phyloP scores from a whole-genome alignment of 768 basidiomycete species.

The Xerocomus spinulosus region DNA sequence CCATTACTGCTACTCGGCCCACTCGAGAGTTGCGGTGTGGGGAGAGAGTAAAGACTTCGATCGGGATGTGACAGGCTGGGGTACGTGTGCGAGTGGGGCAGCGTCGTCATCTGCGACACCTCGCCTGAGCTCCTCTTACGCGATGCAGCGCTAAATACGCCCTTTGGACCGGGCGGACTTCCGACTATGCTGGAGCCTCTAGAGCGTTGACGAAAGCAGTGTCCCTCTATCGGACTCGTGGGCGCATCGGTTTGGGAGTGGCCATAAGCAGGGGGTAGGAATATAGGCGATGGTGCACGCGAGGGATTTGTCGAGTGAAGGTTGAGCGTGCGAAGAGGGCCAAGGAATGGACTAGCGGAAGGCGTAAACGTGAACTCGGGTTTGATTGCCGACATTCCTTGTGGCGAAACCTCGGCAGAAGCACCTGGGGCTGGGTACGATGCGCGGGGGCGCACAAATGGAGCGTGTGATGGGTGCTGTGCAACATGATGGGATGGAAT shows the following conservation, averaged over 20 bases:
- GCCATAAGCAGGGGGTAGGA: constrained; percentile 48
- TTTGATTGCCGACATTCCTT: constrained; percentile 20
- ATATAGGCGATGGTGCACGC: constrained; percentile 67
- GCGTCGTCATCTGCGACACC: constrained; percentile 24
- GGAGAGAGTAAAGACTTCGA: constrained; percentile 31
- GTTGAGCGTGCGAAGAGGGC: constrained; percentile 69
- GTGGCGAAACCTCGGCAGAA: constrained; percentile 31
- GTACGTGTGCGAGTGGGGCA: constrained; percentile 31
- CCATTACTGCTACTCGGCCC: constrained; percentile 57
- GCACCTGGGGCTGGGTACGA: constrained; percentile 16
- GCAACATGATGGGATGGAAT: constrained; percentile 29
- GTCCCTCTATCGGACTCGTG: constrained; percentile 34
- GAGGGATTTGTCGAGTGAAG: constrained; percentile 67
- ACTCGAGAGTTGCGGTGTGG: constrained; percentile 61
- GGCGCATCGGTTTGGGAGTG: constrained; percentile 23
- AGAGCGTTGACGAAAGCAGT: constrained; percentile 23
- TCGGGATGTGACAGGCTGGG: constrained; percentile 28
- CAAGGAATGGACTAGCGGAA: constrained; percentile 76
- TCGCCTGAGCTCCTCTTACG: constrained; percentile 32
- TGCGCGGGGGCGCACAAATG: constrained; percentile 26
- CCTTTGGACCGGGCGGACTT: constrained; percentile 34
- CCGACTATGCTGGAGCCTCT: constrained; percentile 33
- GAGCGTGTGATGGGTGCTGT: constrained; percentile 28
- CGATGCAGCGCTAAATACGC: constrained; percentile 23
- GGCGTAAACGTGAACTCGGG: constrained; percentile 52